Evolutionary conservation across 202 grass and related monocot genomes (phyloP), one percentile per base, ranked within the genome.

Genomic region (Setaria italica): DNA sequence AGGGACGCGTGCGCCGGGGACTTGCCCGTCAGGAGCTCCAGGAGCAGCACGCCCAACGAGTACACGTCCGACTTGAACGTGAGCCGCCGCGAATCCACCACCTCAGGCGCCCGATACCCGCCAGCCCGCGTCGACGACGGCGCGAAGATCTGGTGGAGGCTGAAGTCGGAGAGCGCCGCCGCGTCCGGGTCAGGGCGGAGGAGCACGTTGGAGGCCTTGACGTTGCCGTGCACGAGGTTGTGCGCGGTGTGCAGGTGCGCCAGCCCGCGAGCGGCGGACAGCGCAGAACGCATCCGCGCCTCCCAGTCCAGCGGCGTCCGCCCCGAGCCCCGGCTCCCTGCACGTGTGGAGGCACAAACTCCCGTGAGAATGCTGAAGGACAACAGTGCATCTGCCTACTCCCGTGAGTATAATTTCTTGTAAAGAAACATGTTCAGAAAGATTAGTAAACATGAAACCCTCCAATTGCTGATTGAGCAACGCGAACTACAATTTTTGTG

Each of bases 21-120:
- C 89, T 93, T 99, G 59, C 97, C 97, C 2, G 97, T 99, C 55
- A 99, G 92, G 15, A 99, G 90, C 85, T 99, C 97, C 13, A 99
- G 80, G 1, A 99, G 85, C 11, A 99, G 89, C 48, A 99, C 97
- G 33, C 97, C 97, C 9, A 94, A 88, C 65, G 93, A 96, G 88
- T 99, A 99, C 4, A 99, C 97, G 30, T 99, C 97, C 3, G 97
- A 93, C 85, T 99, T 92, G 88, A 84, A 87, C 34, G 97, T 91
- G 21, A 90, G 97, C 20, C 94, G 90, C n/a, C 92, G 97, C 37
- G 92, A 89, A 87, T 99, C 93, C 70, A 94, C 66, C 30, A 96
- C 85, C 92, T 99, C 97, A 19, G 94, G 97, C 1, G 92, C 97
- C 0, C 88, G 92, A 88, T 99, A 99, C 30, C 97, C 97, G 46